A percentile compares a stretch with the other conserved stretches of the same genome.
Conservation (phyloP, 139 green algal genomes). For the Nannochloris sp. region DNA sequence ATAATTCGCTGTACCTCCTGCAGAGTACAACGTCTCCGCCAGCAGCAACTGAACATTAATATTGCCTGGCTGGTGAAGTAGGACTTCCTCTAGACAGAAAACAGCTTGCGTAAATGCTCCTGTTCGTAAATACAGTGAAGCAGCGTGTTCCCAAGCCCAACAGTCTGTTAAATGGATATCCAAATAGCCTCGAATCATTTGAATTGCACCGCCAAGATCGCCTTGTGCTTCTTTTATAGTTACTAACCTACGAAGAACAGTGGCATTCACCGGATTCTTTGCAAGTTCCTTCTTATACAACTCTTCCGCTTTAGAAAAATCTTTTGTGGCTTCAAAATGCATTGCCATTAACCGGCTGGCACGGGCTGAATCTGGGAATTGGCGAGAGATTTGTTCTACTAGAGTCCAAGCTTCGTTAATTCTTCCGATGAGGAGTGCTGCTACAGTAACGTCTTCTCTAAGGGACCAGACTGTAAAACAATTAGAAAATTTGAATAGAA, state of each 20-base stretch:
- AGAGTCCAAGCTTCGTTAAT: constrained; percentile 43
- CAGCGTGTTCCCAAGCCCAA: constrained; percentile 78
- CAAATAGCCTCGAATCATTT: constrained; percentile 60
- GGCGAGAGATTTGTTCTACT: constrained; percentile 42
- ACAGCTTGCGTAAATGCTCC: constrained; percentile 63
- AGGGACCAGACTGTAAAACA: constrained; percentile 76
- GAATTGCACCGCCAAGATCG: constrained; percentile 41
- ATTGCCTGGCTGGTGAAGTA: constrained; percentile 54
- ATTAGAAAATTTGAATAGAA: too few relatives aligned
- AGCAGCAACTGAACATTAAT: constrained; percentile 47
- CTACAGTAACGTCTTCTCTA: constrained; percentile 70
- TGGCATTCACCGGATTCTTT: constrained; percentile 38
- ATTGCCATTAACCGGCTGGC: constrained; percentile 61
- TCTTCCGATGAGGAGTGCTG: constrained; percentile 53
- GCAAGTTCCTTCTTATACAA: constrained; percentile 54
- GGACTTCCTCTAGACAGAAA: constrained; percentile 81
- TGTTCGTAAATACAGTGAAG: constrained; percentile 70
- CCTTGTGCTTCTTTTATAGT: constrained; percentile 46
- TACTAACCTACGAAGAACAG: constrained; percentile 60
- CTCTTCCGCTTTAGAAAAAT: constrained; percentile 32
- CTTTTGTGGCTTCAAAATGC: constrained; percentile 53
- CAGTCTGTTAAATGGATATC: constrained; percentile 54
- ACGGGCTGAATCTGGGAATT: constrained; percentile 60
- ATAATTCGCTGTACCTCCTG: constrained; percentile 40
- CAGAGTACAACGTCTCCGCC: constrained; percentile 71